Evolutionary conservation across 371 early-diverging fungal genomes (phyloP).

Genomic region (Mortierella sp.): DNA sequence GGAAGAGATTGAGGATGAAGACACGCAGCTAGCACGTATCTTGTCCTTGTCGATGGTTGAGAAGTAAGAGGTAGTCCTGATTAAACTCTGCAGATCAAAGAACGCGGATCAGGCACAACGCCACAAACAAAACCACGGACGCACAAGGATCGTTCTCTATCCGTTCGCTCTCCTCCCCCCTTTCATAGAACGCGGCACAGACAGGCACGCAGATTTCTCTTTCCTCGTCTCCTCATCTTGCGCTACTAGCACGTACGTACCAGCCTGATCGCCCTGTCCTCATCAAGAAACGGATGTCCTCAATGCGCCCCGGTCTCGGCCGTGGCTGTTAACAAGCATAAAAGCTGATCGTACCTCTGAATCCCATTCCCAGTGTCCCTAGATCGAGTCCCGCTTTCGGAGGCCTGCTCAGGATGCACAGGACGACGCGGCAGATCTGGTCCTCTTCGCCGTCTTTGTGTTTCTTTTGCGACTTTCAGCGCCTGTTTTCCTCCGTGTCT

Average conservation of each 20-base stretch:
- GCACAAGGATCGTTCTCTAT: too few relatives aligned
- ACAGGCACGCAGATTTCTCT: too few relatives aligned
- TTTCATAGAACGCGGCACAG: too few relatives aligned
- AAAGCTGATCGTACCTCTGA: not conserved
- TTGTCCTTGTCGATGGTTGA: slow-evolving; percentile 50
- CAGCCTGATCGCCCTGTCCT: too few relatives aligned
- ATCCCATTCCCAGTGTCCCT: not conserved
- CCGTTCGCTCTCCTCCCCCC: not conserved
- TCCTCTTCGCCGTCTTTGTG: slow-evolving; percentile 43
- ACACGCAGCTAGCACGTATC: slow-evolving; percentile 45
- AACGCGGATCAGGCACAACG: slow-evolving; percentile 1
- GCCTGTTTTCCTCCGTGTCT: slow-evolving; percentile 12
- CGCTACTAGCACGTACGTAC: too few relatives aligned
- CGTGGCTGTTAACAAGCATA: not conserved
- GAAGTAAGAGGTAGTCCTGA: slow-evolving; percentile 18
- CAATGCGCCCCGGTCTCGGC: too few relatives aligned
- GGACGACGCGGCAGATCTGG: slow-evolving; percentile 47
- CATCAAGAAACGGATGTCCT: too few relatives aligned
- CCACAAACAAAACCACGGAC: too few relatives aligned
- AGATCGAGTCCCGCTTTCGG: not conserved
- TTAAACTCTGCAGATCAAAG: not conserved
- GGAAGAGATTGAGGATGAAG: slow-evolving; percentile 49
- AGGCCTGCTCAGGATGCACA: slow-evolving; percentile 36
- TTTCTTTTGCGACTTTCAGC: slow-evolving; percentile 48
- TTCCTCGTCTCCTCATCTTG: too few relatives aligned